Conservation (phyloP, 768 basidiomycete genomes). For the Coprinopsis marcescibilis region DNA sequence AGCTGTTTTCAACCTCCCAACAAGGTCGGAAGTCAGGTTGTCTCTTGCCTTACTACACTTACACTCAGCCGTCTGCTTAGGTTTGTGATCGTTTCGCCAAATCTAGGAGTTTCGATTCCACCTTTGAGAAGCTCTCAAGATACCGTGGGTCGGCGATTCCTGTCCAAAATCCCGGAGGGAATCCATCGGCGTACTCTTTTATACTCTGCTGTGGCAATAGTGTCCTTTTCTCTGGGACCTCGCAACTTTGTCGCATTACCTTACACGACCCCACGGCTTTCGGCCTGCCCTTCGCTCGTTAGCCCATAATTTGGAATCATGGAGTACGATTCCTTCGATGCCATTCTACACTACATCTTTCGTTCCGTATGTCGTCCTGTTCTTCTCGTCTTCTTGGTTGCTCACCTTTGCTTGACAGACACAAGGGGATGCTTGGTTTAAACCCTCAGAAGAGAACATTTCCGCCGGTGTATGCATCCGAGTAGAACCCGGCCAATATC, state of each 20-base stretch:
- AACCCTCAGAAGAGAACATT: constrained; percentile 76
- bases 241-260: constrained; percentile 20
- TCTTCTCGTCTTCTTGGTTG: not conserved
- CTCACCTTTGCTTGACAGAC: constrained; percentile 38
- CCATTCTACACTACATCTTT: constrained; percentile 75
- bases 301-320: constrained; percentile 37
- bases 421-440: constrained; percentile 82
- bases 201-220: constrained; percentile 26
- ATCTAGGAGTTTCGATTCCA: constrained; percentile 3
- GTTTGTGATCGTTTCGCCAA: constrained; percentile 2
- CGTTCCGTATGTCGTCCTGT: constrained; percentile 45
- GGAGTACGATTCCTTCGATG: constrained; percentile 80
- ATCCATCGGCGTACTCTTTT: too few relatives aligned
- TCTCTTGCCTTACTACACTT: not conserved
- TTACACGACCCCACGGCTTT: constrained; percentile 26
- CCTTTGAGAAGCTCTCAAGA: not conserved
- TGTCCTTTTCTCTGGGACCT: constrained; percentile 22
- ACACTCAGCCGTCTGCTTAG: not conserved
- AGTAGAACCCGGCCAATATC: constrained; percentile 60
- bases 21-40: constrained; percentile 1
- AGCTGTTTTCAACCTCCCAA: not conserved
- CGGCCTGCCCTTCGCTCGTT: constrained; percentile 23
- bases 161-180: constrained; percentile 7
- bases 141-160: not conserved
- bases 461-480: constrained; percentile 75